Evolutionary conservation across 2,329 filamentous ascomycete species (phyloP).

Genomic region (Fusarium hostae): DNA sequence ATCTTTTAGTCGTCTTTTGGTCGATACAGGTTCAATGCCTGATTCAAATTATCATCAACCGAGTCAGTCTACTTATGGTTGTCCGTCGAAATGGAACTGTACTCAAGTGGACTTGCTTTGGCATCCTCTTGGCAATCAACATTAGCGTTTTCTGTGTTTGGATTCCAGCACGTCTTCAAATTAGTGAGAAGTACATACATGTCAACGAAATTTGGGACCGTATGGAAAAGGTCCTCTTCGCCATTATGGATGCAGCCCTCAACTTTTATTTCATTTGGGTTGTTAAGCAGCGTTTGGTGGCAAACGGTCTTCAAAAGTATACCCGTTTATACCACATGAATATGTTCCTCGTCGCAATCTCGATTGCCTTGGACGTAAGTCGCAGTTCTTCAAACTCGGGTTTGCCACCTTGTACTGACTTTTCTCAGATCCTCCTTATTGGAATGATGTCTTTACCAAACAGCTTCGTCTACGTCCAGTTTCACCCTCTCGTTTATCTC

Average conservation of each 20-base stretch:
- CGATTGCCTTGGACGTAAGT: conserved; percentile 43
- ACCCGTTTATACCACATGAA: conserved; percentile 55
- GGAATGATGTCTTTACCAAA: conserved; percentile 41
- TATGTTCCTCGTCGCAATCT: conserved; percentile 42
- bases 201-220: conserved; percentile 62
- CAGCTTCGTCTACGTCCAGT: conserved; percentile 39
- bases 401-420: neutral
- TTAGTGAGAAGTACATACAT: conserved; percentile 50
- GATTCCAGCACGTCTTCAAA: conserved; percentile 59
- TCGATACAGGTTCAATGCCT: conserved; percentile 55
- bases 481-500: conserved; percentile 39
- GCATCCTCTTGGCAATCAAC: conserved; percentile 57
- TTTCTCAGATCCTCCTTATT: conserved; percentile 31
- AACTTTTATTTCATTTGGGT: conserved; percentile 59
- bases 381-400: too few relatives aligned
- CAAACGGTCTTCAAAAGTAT: conserved; percentile 61
- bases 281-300: conserved; percentile 58
- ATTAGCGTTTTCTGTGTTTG: conserved; percentile 62
- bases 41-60: conserved; percentile 64
- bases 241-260: conserved; percentile 57
- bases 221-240: conserved; percentile 59
- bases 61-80: conserved; percentile 57
- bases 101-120: conserved; percentile 57
- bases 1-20: conserved; percentile 45
- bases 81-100: conserved; percentile 45